Evolutionary conservation across 352 stramenopile genomes (phyloP).

Genomic region (Phytophthora aleatoria): DNA sequence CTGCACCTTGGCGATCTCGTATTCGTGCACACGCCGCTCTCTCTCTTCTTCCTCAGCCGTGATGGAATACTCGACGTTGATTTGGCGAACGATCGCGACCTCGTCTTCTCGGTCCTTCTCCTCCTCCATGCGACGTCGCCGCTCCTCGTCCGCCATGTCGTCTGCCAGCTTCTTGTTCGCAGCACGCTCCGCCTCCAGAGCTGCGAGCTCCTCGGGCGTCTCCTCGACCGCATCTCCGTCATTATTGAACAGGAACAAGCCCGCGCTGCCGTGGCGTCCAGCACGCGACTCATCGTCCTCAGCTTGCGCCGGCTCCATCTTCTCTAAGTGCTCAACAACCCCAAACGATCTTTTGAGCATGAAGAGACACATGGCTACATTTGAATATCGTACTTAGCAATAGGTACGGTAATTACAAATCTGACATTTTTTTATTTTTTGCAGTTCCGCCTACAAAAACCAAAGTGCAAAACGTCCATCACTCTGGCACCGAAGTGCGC

Average conservation of each 20-base stretch:
- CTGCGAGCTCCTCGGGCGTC: conserved; percentile 42
- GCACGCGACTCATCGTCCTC: conserved; percentile 3
- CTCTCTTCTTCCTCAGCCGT: conserved; percentile 64
- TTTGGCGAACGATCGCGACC: conserved; percentile 68
- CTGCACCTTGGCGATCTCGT: conserved; percentile 66
- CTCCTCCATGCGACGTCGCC: conserved; percentile 56
- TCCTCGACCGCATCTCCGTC: conserved; percentile 39
- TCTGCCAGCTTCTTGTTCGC: conserved; percentile 65
- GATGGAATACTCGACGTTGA: conserved; percentile 75
- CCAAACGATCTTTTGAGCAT: conserved; percentile 21
- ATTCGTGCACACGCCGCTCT: conserved; percentile 63
- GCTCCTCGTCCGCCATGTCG: conserved; percentile 60
- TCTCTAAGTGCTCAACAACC: conserved; percentile 5
- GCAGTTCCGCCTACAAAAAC: too few relatives aligned
- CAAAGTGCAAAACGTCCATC: conserved; percentile 1
- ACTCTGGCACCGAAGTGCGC: conserved; percentile 6
- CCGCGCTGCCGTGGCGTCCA: conserved; percentile 49
- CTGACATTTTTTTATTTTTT: neutral
- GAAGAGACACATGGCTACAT: conserved; percentile 27
- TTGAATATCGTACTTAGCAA: neutral
- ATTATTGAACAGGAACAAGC: conserved; percentile 62
- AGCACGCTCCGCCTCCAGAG: conserved; percentile 41
- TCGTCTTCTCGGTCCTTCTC: conserved; percentile 60
- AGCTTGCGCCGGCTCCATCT: neutral
- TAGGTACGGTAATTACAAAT: neutral